Evolutionary conservation across 1,284 basidiomycete genomes (phyloP), one percentile per base, ranked within the genome.

Genomic region (Cutaneotrichosporon cutaneum): DNA sequence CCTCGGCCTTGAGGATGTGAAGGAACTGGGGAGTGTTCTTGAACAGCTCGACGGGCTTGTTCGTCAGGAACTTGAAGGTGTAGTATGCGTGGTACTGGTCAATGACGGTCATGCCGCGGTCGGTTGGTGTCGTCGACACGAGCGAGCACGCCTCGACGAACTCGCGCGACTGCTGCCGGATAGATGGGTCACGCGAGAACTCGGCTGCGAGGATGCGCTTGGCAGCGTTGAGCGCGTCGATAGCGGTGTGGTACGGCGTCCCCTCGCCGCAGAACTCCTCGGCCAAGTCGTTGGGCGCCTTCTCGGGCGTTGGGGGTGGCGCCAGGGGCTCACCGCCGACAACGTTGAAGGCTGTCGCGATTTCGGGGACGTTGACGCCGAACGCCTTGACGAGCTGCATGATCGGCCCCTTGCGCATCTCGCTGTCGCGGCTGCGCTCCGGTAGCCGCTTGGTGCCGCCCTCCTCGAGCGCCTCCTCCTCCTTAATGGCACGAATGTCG

Each of bases 21-120:
- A 99, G 82, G 80, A 95, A 96, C 72, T 95, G 92, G 9, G 90
- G 82, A 0, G 83, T 65, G 39, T 87, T 83, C 50, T 87, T 73
- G 84, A 97, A 88, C 8, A 86, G 84, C n/a, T 77, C 77, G 33
- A 92, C 84, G 11, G 87, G 88, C 76, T 98, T 99, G 69, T 88
- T 84, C 45, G 85, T 82, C 44, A 99, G 83, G 81, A 97, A 99
- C 83, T 99, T 99, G 86, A 99, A 99, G 70, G 88, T 88, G 92
- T 88, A 93, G 80, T 90, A 96, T 0, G 87, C 86, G 77, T 97
- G 90, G 69, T 88, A 86, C 68, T 94, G 88, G 72, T 94, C 90
- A 57, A 99, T 97, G 76, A 94, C 92, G 27, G 83, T 82, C 67
- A 90, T 82, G n/a, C 96, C 96, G 58, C 88, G 87, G 57, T 97